phyloP scores from a whole-genome alignment of 768 basidiomycete species.

The Podaxis mareebaensis region DNA sequence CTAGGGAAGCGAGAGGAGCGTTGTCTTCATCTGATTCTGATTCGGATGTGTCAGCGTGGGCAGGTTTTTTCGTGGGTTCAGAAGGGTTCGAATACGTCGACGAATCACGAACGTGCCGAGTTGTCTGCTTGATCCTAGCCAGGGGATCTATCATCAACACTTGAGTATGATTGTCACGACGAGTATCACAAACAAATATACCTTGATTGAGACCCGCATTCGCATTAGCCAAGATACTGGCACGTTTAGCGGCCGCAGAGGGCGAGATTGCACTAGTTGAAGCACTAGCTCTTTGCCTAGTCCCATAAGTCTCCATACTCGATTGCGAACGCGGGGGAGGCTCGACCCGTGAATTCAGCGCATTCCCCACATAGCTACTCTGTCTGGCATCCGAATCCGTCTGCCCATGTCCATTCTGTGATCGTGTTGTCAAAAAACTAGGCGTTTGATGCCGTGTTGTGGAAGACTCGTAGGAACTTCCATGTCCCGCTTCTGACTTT shows the following conservation, averaged over 20 bases:
- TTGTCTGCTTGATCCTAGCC: conserved; percentile 20
- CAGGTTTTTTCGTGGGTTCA: conserved; percentile 1
- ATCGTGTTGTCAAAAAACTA: conserved; percentile 17
- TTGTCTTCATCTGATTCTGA: conserved; percentile 47
- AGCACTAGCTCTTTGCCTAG: conserved; percentile 49
- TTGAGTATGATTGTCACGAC: not conserved
- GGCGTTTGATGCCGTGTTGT: conserved; percentile 21
- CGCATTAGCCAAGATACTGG: conserved; percentile 38
- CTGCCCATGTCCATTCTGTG: conserved; percentile 31
- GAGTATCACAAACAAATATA: conserved; percentile 23
- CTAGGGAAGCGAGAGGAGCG: conserved; percentile 62
- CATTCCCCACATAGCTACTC: conserved; percentile 12
- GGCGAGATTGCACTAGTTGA: conserved; percentile 62
- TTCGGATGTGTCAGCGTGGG: conserved; percentile 18
- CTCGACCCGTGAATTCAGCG: conserved; percentile 13
- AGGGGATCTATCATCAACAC: conserved; percentile 14
- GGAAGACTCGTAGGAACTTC: conserved; percentile 23
- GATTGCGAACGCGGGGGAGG: conserved; percentile 34
- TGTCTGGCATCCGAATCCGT: conserved; percentile 15
- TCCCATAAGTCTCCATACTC: conserved; percentile 32
- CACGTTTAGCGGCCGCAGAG: conserved; percentile 50
- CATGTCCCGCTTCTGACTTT: conserved; percentile 45
- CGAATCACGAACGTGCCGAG: conserved; percentile 28
- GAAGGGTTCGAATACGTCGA: conserved; percentile 28
- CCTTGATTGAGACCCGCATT: conserved; percentile 30